phyloP scores from a whole-genome alignment of 164 flowering plant species.

The Berberis thunbergii region DNA sequence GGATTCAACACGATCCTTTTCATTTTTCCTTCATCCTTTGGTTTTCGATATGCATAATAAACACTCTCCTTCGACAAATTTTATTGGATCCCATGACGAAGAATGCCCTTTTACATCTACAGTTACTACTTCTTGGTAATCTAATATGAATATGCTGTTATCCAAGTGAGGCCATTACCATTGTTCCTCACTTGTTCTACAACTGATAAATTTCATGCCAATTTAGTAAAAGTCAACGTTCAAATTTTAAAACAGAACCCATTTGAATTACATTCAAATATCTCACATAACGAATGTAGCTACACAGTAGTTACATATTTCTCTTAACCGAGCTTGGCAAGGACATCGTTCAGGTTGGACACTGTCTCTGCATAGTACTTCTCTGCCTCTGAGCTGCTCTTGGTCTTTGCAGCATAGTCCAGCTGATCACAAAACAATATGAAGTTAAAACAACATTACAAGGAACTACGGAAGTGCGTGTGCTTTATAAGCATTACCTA shows the following conservation, averaged over 20 bases:
- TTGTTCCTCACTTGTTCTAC: too few species aligned
- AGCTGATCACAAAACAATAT: conserved; percentile 32
- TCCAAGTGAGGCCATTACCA: too few species aligned
- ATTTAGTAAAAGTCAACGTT: not conserved
- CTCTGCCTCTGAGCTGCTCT: conserved; percentile 73
- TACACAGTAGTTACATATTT: conserved; percentile 1
- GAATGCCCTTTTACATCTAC: too few species aligned
- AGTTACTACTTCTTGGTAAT: too few species aligned
- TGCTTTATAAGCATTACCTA: too few species aligned
- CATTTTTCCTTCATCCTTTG: too few species aligned
- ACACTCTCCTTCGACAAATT: too few species aligned
- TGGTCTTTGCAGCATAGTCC: conserved; percentile 87
- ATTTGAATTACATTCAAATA: conserved; percentile 3
- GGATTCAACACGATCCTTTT: too few species aligned
- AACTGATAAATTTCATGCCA: too few species aligned
- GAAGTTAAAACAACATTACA: not conserved
- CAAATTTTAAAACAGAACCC: not conserved
- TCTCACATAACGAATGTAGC: conserved; percentile 5
- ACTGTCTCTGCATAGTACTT: conserved; percentile 72
- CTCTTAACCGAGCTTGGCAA: conserved; percentile 63
- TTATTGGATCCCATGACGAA: too few species aligned
- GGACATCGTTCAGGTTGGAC: conserved; percentile 54
- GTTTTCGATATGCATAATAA: too few species aligned
- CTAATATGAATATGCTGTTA: too few species aligned
- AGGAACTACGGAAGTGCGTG: not conserved